These are phyloP conservation scores for Fusarium camptoceras DNA, from an alignment of 2,329 filamentous ascomycete species.

Conservation along the genomic window DNA sequence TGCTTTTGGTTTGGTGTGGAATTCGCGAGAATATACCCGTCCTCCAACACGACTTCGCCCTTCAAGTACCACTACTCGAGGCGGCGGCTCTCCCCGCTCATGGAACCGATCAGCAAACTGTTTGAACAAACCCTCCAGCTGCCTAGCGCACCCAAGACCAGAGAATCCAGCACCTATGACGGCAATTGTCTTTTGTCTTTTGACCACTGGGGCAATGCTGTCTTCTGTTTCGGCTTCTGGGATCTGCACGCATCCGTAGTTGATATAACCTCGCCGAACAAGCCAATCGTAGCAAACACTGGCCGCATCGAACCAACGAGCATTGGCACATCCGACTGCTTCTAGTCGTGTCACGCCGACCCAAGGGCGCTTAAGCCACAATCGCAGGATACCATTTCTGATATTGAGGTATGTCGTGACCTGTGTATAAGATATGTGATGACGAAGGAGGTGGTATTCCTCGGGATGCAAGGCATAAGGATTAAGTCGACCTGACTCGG, in stretches of 20 bases:
- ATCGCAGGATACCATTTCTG: slow-evolving; percentile 88
- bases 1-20: slow-evolving; percentile 68
- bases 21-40: slow-evolving; percentile 86
- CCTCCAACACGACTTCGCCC: slow-evolving; percentile 89
- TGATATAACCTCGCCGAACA: slow-evolving; percentile 90
- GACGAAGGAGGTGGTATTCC: slow-evolving; percentile 83
- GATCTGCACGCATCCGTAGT: slow-evolving; percentile 89
- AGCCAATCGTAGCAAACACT: slow-evolving; percentile 94
- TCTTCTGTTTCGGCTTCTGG: slow-evolving; percentile 56
- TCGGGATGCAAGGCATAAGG: slow-evolving; percentile 88
- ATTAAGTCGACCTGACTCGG: slow-evolving; percentile 88
- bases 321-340: slow-evolving; percentile 89
- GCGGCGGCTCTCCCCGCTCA: slow-evolving; percentile 73
- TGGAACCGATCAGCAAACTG: slow-evolving; percentile 80
- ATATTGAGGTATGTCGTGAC: slow-evolving; percentile 97
- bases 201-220: slow-evolving; percentile 52
- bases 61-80: slow-evolving; percentile 84
- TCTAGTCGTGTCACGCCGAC: slow-evolving; percentile 84
- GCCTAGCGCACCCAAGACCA: slow-evolving; percentile 89
- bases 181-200: slow-evolving; percentile 78
- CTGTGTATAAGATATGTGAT: slow-evolving; percentile 86
- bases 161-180: slow-evolving; percentile 96
- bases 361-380: slow-evolving; percentile 90
- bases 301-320: slow-evolving; percentile 88
- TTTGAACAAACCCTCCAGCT: slow-evolving; percentile 85